A percentile compares a stretch with the other conserved stretches of the same genome.
Evolutionary conservation across 1,284 basidiomycete genomes (phyloP).

Genomic region (Cystobasidiaceae sp.): DNA sequence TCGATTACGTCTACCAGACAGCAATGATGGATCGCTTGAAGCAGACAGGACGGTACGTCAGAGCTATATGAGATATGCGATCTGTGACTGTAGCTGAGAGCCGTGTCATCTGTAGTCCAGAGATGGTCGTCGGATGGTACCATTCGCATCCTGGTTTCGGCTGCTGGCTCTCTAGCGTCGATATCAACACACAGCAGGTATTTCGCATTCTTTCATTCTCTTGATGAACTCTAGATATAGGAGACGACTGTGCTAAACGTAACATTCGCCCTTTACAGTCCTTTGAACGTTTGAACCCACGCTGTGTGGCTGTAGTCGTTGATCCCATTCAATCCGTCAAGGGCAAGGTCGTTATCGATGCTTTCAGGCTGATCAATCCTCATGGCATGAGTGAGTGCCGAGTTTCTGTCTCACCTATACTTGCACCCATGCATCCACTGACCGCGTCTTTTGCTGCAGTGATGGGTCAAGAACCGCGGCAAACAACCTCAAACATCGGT

Average conservation of each 20-base stretch:
- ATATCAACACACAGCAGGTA: conserved; percentile 98
- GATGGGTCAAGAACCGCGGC: conserved; percentile 87
- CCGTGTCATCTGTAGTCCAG: conserved; percentile 58
- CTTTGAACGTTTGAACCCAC: conserved; percentile 90
- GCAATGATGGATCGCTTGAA: conserved; percentile 99
- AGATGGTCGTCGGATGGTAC: conserved; percentile 99
- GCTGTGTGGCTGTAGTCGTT: conserved; percentile 95
- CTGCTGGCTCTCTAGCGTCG: conserved; percentile 97
- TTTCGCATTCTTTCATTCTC: conserved; percentile 39
- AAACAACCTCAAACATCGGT: conserved; percentile 97
- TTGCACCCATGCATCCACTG: not conserved
- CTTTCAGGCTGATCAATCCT: conserved; percentile 92
- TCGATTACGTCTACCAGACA: conserved; percentile 97
- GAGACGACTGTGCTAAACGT: not conserved
- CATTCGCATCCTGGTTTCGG: conserved; percentile 99
- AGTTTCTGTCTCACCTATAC: not conserved
- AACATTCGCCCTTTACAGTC: conserved; percentile 56
- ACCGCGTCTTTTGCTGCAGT: conserved; percentile 35
- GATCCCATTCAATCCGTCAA: conserved; percentile 99
- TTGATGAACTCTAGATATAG: not conserved
- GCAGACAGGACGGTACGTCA: conserved; percentile 84
- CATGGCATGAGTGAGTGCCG: conserved; percentile 63
- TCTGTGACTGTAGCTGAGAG: not conserved
- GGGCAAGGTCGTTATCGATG: conserved; percentile 86
- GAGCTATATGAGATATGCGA: conserved; percentile 11